Evolutionary conservation across 345 rosid species (phyloP), one percentile per base, ranked within the genome.

Genomic region (Hevea brasiliensis): DNA sequence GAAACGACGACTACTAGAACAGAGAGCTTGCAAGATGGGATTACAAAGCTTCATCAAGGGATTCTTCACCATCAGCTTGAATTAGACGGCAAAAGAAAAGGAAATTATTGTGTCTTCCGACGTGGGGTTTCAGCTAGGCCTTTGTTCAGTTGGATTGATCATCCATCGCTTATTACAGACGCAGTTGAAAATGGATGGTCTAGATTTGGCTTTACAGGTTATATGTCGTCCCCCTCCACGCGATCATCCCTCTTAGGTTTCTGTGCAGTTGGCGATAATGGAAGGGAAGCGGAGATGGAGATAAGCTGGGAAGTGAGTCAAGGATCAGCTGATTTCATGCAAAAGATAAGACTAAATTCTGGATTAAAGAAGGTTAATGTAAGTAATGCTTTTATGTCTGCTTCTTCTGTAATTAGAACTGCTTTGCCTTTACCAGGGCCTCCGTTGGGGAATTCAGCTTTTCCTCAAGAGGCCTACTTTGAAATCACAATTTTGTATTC

Each of bases 391-490:
- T 62, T 80, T 7, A 74, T 80, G 77, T 73, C 84, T 37, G 90
- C 84, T 66, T 74, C 88, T 56, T 82, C 92, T 21, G 90, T 87
- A 76, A 85, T 94, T 47, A 89, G 86, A 73, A 85, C 89, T 32
- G 84, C 89, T 74, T 59, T 90, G 81, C 98, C 98, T 59, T 74
- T 94, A 61, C 98, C 98, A 4, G 97, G 97, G 48, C 98, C 97
- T 67, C 91, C 89, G 17, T 74, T 94, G 62, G 82, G 88, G n/a
- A 87, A 67, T 55, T 87, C 87, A n/a, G 84, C 92, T 70, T 94
- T 94, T 32, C 97, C 97, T 29, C 97, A 88, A 72, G 98, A 92
- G 53, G 97, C 97, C 50, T 94, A 90, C 81, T 92, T 94, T 73
- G 98, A 92, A 84, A 83, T 92, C 81, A 92, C 96, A 15, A 61